Conservation (phyloP, 139 green algal genomes). For the Dunaliella primolecta region DNA sequence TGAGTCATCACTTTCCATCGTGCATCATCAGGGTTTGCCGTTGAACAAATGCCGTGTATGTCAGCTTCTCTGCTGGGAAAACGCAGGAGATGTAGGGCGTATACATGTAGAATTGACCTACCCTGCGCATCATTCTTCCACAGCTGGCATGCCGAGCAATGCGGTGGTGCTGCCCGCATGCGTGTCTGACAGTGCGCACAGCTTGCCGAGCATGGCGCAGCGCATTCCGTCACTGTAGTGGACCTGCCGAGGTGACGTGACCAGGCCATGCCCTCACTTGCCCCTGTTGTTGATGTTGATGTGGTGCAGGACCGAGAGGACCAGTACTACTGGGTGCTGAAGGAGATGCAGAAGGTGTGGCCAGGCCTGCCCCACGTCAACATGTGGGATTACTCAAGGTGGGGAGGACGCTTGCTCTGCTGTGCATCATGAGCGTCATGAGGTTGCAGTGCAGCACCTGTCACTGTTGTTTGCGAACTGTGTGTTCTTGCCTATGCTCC, state of each 20-base stretch:
- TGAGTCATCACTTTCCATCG: no score
- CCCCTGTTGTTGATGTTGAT: no score
- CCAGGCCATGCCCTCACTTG: no score
- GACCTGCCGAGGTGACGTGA: no score
- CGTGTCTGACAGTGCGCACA: no score
- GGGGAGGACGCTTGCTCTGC: neutral
- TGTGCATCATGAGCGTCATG: neutral
- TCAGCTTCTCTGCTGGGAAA: no score
- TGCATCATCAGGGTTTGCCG: neutral
- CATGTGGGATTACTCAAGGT: slow-evolving; percentile 95
- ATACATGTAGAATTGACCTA: no score
- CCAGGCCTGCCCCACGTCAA: slow-evolving; percentile 78
- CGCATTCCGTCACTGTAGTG: no score
- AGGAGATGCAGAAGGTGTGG: slow-evolving; percentile 68
- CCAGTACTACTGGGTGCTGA: slow-evolving; percentile 87
- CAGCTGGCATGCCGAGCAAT: no score
- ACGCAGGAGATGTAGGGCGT: neutral
- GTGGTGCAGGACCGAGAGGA: slow-evolving; percentile 64
- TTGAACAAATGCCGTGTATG: neutral
- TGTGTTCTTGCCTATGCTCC: neutral
- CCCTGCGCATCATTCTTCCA: no score
- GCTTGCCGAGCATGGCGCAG: no score
- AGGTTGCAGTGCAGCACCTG: neutral
- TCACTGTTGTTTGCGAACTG: neutral
- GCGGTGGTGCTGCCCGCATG: no score